Evolutionary conservation across 129 eudicot species (phyloP).

Genomic region (Silybum marianum): DNA sequence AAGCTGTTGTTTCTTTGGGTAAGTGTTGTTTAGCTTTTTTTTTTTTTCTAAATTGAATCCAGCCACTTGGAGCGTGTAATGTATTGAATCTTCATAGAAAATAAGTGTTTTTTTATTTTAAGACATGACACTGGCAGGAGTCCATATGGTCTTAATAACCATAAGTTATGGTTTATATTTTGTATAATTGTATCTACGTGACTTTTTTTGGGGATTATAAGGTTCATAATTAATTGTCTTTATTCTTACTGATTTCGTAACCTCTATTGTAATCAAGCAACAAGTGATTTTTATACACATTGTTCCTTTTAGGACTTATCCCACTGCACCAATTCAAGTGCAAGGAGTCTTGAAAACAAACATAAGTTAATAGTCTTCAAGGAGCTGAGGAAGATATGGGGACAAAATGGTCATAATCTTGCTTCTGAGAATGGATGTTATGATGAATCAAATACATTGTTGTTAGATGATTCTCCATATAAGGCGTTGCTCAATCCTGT

Average conservation of each 20-base stretch:
- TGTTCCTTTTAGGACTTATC: constrained; percentile 55
- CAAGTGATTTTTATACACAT: background rate
- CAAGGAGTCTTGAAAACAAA: constrained; percentile 59
- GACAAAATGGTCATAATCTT: constrained; percentile 32
- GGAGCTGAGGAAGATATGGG: constrained; percentile 75
- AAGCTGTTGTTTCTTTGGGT: constrained; percentile 87
- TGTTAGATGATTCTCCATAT: constrained; percentile 92
- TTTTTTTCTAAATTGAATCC: background rate
- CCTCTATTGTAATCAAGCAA: constrained; percentile 6
- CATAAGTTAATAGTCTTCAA: constrained; percentile 74
- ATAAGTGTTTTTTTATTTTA: background rate
- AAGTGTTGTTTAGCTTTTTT: constrained; percentile 20
- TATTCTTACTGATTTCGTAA: background rate
- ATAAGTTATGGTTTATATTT: background rate
- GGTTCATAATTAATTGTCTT: background rate
- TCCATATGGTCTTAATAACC: constrained; percentile 6
- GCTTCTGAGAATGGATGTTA: constrained; percentile 71
- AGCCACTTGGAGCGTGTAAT: background rate
- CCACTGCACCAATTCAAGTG: constrained; percentile 59
- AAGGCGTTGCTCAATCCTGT: constrained; percentile 93
- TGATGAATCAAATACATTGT: constrained; percentile 72
- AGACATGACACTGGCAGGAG: background rate
- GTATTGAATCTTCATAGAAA: background rate
- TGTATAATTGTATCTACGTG: background rate
- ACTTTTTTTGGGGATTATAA: background rate